Conservation (phyloP, 345 rosid species). For the Atalantia buxifolia region DNA sequence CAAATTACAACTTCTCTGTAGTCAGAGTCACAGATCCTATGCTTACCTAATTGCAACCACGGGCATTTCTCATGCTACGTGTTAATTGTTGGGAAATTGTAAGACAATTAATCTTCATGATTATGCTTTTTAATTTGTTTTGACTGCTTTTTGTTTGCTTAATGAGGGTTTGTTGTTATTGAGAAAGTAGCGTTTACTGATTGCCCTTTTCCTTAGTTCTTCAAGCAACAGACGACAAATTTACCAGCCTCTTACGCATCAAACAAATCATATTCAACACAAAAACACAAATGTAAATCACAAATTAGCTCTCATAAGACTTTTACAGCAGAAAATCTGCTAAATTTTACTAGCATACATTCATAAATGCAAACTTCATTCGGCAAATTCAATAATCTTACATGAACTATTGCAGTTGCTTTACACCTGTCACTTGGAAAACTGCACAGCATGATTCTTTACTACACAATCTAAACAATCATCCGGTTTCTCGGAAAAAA, state of each 20-base stretch:
- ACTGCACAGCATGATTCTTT: background rate
- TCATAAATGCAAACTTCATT: background rate
- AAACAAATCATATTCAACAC: background rate
- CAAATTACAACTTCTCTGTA: no score
- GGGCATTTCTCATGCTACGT: background rate
- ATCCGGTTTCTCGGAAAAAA: conserved; percentile 22
- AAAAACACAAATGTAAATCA: background rate
- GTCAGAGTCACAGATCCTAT: no score
- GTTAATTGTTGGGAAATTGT: background rate
- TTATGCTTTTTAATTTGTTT: background rate
- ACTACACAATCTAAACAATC: background rate
- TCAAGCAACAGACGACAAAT: background rate
- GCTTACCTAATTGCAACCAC: no score
- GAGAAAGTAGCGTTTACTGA: background rate
- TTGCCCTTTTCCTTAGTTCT: background rate
- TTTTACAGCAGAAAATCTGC: background rate
- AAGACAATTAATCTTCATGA: background rate
- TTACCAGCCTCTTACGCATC: background rate
- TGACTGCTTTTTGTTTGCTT: background rate
- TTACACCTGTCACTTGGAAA: background rate
- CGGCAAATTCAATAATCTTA: background rate
- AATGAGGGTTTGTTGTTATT: background rate
- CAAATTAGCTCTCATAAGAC: background rate
- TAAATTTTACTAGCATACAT: background rate
- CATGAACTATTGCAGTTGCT: background rate